phyloP scores from a whole-genome alignment of 192 early-diverging fungal genomes.

The Gamsiella multidivaricata region DNA sequence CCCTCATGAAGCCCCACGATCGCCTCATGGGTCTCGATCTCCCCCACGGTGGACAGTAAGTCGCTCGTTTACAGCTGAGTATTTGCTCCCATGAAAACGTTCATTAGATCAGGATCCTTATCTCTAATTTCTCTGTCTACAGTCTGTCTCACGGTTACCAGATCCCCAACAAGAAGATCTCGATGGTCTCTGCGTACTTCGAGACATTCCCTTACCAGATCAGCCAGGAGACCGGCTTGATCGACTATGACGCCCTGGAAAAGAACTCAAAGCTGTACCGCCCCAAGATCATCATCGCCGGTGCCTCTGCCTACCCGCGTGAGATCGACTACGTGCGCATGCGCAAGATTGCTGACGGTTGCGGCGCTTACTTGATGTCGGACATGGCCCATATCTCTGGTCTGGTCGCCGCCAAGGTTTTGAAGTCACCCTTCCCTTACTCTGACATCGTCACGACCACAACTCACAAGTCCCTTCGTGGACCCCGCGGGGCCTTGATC shows the following conservation, averaged over 20 bases:
- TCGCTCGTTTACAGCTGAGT: slow-evolving; percentile 5
- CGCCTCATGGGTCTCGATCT: slow-evolving; percentile 98
- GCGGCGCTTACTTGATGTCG: slow-evolving; percentile 92
- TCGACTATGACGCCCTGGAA: slow-evolving; percentile 94
- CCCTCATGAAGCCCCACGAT: slow-evolving; percentile 95
- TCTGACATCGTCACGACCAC: slow-evolving; percentile 99
- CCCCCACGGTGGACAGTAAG: slow-evolving; percentile 97
- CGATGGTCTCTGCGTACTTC: slow-evolving; percentile 93
- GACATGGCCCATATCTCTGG: slow-evolving; percentile 98
- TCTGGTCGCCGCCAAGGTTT: slow-evolving; percentile 86
- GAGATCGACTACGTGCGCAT: slow-evolving; percentile 94
- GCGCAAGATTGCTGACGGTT: slow-evolving; percentile 84
- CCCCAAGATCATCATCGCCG: slow-evolving; percentile 96
- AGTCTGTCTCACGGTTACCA: slow-evolving; percentile 98
- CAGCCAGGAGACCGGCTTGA: slow-evolving; percentile 87
- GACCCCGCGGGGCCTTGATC: slow-evolving; percentile 98
- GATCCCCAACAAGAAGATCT: slow-evolving; percentile 96
- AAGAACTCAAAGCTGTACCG: slow-evolving; percentile 84
- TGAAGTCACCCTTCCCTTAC: slow-evolving; percentile 91
- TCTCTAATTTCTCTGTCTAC: neutral
- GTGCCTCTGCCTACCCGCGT: slow-evolving; percentile 94
- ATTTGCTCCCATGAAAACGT: too few species aligned
- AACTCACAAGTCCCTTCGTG: slow-evolving; percentile 98
- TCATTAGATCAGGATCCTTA: too few species aligned
- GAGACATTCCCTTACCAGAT: slow-evolving; percentile 96